phyloP scores from a whole-genome alignment of 169 alveolate species.

The Plasmodium vivax region DNA sequence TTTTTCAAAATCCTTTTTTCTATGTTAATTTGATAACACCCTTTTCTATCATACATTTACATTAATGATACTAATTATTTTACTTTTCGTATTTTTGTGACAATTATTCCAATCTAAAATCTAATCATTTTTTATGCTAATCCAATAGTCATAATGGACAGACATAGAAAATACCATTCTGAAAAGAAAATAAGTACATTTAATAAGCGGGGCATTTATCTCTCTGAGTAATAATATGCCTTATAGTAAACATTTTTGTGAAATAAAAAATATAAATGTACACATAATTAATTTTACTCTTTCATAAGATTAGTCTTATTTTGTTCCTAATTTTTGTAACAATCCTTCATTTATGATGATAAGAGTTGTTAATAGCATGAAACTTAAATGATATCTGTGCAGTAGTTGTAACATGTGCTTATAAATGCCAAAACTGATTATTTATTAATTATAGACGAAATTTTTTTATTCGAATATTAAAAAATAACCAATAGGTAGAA shows the following conservation, averaged over 20 bases:
- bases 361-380: neutral
- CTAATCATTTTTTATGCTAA: neutral
- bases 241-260: neutral
- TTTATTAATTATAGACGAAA: neutral
- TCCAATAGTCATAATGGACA: neutral
- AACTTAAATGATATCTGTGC: neutral
- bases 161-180: neutral
- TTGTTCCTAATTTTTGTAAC: neutral
- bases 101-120: neutral
- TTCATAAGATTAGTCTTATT: too few relatives aligned
- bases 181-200: neutral
- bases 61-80: neutral
- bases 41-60: neutral
- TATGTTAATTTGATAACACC: neutral
- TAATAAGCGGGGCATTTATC: neutral
- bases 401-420: neutral
- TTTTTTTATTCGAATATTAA: neutral
- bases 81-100: neutral
- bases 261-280: too few relatives aligned
- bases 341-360: neutral
- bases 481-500: neutral
- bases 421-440: neutral
- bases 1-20: neutral
- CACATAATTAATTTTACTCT: too few relatives aligned
- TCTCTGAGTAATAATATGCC: neutral